Evolutionary conservation across 1,139 yeast genomes (phyloP).

Genomic region (Candida tunisiensis): DNA sequence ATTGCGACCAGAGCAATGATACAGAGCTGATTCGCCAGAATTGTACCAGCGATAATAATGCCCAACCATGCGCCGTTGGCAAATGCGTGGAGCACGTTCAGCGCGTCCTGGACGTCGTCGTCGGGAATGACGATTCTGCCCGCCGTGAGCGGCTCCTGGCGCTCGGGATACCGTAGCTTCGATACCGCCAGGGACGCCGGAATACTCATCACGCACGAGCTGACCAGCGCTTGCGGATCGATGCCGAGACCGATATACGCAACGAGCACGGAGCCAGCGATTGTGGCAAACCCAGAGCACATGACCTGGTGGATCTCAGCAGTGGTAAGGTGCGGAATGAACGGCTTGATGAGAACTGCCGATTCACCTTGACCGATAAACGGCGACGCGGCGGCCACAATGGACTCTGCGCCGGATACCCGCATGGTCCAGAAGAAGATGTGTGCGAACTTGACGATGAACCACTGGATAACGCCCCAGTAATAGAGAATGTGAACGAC

Average conservation of each 20-base stretch:
- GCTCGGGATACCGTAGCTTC: conserved; percentile 45
- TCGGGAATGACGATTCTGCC: conserved; percentile 34
- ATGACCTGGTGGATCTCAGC: conserved; percentile 52
- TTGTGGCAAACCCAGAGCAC: conserved; percentile 54
- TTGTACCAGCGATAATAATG: conserved; percentile 39
- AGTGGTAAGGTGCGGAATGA: conserved; percentile 41
- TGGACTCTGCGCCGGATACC: conserved; percentile 52
- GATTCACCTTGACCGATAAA: conserved; percentile 57
- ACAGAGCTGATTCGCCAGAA: conserved; percentile 45
- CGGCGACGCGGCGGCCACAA: conserved; percentile 55
- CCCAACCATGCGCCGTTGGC: conserved; percentile 49
- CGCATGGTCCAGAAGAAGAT: conserved; percentile 47
- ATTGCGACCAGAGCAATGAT: conserved; percentile 47
- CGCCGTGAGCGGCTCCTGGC: conserved; percentile 36
- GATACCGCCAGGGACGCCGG: conserved; percentile 53
- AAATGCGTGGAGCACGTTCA: conserved; percentile 48
- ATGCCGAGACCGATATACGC: conserved; percentile 51
- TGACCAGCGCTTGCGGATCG: conserved; percentile 45
- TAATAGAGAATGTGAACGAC: conserved; percentile 46
- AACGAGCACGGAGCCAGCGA: conserved; percentile 49
- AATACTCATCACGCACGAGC: conserved; percentile 57
- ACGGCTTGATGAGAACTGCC: conserved; percentile 45
- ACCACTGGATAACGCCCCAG: conserved; percentile 47
- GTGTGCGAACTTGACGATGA: conserved; percentile 38
- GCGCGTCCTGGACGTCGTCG: conserved; percentile 28